phyloP scores from a whole-genome alignment of 2,329 filamentous ascomycete species.

The Fusarium napiforme region DNA sequence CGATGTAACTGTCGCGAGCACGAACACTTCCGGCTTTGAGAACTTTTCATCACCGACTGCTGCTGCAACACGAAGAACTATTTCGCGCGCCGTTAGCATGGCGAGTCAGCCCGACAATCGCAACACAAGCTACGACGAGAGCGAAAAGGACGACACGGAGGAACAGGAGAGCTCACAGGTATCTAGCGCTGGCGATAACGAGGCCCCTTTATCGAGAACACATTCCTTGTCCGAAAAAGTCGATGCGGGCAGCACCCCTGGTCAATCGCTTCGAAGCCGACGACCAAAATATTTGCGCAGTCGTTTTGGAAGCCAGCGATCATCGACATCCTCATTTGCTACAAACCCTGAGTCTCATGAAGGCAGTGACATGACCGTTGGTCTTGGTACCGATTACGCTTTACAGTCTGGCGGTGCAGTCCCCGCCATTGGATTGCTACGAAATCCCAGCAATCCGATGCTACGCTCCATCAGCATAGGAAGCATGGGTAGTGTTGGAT shows the following conservation, averaged over 20 bases:
- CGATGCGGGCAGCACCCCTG: slow-evolving; percentile 61
- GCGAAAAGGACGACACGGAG: slow-evolving; percentile 38
- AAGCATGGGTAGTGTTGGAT: slow-evolving; percentile 90
- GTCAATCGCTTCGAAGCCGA: slow-evolving; percentile 58
- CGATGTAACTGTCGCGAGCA: slow-evolving; percentile 47
- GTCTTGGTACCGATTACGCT: slow-evolving; percentile 77
- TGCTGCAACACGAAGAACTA: slow-evolving; percentile 63
- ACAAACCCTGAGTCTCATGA: slow-evolving; percentile 65
- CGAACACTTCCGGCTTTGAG: slow-evolving; percentile 64
- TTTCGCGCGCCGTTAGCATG: slow-evolving; percentile 63
- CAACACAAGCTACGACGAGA: slow-evolving; percentile 42
- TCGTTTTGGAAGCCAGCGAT: slow-evolving; percentile 67
- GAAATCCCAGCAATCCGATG: slow-evolving; percentile 65
- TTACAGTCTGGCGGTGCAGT: slow-evolving; percentile 83
- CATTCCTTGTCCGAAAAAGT: slow-evolving; percentile 47
- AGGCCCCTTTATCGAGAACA: slow-evolving; percentile 47
- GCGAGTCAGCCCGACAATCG: slow-evolving; percentile 49
- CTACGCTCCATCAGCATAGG: slow-evolving; percentile 86
- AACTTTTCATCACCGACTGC: slow-evolving; percentile 66
- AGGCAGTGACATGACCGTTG: slow-evolving; percentile 79
- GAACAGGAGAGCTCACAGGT: slow-evolving; percentile 47
- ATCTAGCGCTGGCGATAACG: slow-evolving; percentile 46
- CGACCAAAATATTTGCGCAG: slow-evolving; percentile 69
- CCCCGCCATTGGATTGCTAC: slow-evolving; percentile 63
- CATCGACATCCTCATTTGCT: slow-evolving; percentile 69